Evolutionary conservation across 2,329 filamentous ascomycete genomes (phyloP).

Genomic region (Rosellinia necatrix): DNA sequence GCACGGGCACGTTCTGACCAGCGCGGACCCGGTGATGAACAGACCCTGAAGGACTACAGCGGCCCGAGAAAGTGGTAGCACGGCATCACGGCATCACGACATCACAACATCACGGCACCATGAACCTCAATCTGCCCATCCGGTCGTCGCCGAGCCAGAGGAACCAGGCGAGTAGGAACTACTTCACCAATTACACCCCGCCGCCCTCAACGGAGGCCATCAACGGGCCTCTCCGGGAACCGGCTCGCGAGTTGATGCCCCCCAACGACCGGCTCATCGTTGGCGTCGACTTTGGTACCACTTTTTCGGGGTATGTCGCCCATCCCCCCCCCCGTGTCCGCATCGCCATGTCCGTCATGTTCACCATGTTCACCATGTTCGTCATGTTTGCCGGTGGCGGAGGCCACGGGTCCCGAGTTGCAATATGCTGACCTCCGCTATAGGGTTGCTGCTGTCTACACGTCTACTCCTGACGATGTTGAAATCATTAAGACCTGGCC

Average conservation of each 20-base stretch:
- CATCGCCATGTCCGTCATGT: no score
- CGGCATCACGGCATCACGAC: not conserved
- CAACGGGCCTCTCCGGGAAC: constrained; percentile 63
- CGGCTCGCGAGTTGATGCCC: constrained; percentile 55
- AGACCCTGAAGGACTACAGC: constrained; percentile 15
- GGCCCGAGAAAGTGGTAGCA: constrained; percentile 11
- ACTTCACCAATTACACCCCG: constrained; percentile 60
- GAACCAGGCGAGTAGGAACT: constrained; percentile 60
- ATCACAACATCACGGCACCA: constrained; percentile 34
- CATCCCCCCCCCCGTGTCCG: not conserved
- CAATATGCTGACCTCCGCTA: constrained; percentile 23
- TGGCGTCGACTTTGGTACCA: constrained; percentile 84
- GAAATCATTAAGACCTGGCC: constrained; percentile 87
- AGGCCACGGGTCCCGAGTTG: not conserved
- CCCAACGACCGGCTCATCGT: constrained; percentile 71
- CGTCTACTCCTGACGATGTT: constrained; percentile 76
- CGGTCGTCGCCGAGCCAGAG: constrained; percentile 53
- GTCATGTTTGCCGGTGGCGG: not conserved
- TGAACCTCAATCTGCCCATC: constrained; percentile 58
- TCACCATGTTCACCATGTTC: no score
- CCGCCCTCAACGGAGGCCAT: constrained; percentile 65
- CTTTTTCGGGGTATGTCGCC: constrained; percentile 74
- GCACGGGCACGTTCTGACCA: not conserved
- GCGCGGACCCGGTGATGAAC: constrained; percentile 21
- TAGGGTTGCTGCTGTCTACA: constrained; percentile 74